phyloP scores from a whole-genome alignment of 2,329 filamentous ascomycete species.

The Pseudomassariella vexata region DNA sequence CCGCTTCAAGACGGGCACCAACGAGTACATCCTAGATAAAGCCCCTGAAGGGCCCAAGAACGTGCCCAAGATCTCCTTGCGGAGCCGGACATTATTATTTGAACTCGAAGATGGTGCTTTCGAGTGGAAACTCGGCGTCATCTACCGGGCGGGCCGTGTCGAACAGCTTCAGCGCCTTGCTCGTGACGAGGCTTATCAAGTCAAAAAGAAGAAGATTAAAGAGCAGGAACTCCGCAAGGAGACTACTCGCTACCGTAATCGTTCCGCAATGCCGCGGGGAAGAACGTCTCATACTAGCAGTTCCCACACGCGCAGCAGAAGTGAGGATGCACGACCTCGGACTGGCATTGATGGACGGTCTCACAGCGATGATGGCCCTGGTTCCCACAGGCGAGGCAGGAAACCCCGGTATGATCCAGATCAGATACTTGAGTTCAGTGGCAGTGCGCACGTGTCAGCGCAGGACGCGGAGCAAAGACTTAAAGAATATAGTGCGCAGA shows the following conservation, averaged over 20 bases:
- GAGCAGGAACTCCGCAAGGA: slow-evolving; percentile 60
- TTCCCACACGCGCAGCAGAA: slow-evolving; percentile 47
- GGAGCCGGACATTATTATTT: slow-evolving; percentile 77
- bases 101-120: slow-evolving; percentile 95
- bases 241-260: slow-evolving; percentile 45
- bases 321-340: slow-evolving; percentile 40
- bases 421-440: slow-evolving; percentile 62
- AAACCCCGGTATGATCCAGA: slow-evolving; percentile 75
- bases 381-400: too few species aligned
- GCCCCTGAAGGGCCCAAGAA: slow-evolving; percentile 78
- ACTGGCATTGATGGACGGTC: slow-evolving; percentile 20
- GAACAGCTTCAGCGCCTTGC: slow-evolving; percentile 89
- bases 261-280: slow-evolving; percentile 43
- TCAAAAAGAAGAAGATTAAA: slow-evolving; percentile 80
- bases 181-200: slow-evolving; percentile 79
- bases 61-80: slow-evolving; percentile 79
- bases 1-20: slow-evolving; percentile 79
- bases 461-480: slow-evolving; percentile 72
- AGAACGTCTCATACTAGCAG: slow-evolving; percentile 23
- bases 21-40: slow-evolving; percentile 85
- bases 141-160: slow-evolving; percentile 81
- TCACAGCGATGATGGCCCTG: slow-evolving; percentile 24
- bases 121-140: slow-evolving; percentile 93
- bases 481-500: slow-evolving; percentile 75
- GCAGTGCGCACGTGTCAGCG: slow-evolving; percentile 64